Conservation (phyloP, 257 asterid genomes). For the Sherardia arvensis region DNA sequence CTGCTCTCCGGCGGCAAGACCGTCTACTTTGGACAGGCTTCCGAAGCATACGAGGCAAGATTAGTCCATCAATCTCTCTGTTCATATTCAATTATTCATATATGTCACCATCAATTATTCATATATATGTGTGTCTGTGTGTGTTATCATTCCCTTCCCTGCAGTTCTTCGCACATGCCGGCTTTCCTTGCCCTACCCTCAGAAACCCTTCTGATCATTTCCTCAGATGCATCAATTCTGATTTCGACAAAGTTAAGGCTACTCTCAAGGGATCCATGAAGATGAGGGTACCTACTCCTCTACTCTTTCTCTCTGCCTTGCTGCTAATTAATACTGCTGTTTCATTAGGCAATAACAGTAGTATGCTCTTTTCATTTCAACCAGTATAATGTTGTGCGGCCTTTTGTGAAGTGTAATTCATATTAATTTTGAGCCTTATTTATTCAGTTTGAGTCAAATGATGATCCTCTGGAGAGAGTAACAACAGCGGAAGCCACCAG, state of each 20-base stretch:
- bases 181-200: conserved; percentile 91
- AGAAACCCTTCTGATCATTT: conserved; percentile 96
- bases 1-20: conserved; percentile 88
- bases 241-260: conserved; percentile 94
- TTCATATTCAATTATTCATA: background rate
- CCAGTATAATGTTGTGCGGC: too few species aligned
- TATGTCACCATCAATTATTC: too few species aligned
- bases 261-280: conserved; percentile 99
- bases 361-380: too few species aligned
- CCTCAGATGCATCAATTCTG: conserved; percentile 82
- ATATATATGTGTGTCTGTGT: too few species aligned
- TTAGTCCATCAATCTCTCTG: background rate
- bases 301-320: background rate
- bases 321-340: background rate
- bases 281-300: conserved; percentile 46
- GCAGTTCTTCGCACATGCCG: conserved; percentile 95
- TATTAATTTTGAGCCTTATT: background rate
- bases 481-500: conserved; percentile 88
- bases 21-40: conserved; percentile 85
- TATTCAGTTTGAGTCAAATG: conserved; percentile 64
- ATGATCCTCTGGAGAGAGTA: conserved; percentile 86
- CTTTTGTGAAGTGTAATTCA: too few species aligned
- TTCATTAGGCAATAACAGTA: too few species aligned
- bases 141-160: too few species aligned
- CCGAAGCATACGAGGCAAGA: conserved; percentile 91